phyloP scores from a whole-genome alignment of 345 rosid genomes.

The Viola odorata region DNA sequence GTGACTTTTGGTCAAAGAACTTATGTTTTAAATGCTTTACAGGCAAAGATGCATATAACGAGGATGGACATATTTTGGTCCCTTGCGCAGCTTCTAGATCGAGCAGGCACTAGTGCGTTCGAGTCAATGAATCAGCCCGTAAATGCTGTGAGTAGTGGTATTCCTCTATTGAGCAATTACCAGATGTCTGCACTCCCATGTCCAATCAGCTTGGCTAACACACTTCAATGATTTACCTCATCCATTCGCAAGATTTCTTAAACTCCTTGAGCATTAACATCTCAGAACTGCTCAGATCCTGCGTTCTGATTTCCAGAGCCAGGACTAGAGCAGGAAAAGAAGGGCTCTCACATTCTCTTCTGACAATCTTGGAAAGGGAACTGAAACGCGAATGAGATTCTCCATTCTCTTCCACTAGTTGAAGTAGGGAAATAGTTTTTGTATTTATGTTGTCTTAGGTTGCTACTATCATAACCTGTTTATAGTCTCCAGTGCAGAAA shows the following conservation, averaged over 20 bases:
- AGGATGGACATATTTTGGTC: conserved; percentile 77
- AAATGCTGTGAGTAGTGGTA: conserved; percentile 17
- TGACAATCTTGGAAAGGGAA: conserved; percentile 1
- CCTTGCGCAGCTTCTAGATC: conserved; percentile 64
- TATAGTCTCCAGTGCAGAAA: conserved; percentile 4
- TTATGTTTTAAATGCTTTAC: conserved; percentile 19
- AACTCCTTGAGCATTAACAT: conserved; percentile 16
- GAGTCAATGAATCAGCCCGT: conserved; percentile 28
- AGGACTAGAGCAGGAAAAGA: conserved; percentile 3
- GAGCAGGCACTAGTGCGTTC: conserved; percentile 22
- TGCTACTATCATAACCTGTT: conserved; percentile 9
- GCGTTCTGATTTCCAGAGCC: conserved; percentile 5
- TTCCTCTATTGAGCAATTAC: conserved; percentile 28
- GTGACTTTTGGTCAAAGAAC: background rate
- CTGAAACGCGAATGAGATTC: conserved; percentile 13
- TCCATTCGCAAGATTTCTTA: background rate
- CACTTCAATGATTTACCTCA: conserved; percentile 5
- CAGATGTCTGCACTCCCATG: conserved; percentile 26
- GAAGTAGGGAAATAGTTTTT: conserved; percentile 1
- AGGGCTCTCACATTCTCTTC: background rate
- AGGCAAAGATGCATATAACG: conserved; percentile 55
- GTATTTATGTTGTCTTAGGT: conserved; percentile 4
- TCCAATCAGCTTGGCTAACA: conserved; percentile 14
- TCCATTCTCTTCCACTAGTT: too few relatives aligned
- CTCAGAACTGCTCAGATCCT: conserved; percentile 11